Base-by-base conservation (phyloP, 345 rosid genomes). In the Lepidium aucheri region DNA sequence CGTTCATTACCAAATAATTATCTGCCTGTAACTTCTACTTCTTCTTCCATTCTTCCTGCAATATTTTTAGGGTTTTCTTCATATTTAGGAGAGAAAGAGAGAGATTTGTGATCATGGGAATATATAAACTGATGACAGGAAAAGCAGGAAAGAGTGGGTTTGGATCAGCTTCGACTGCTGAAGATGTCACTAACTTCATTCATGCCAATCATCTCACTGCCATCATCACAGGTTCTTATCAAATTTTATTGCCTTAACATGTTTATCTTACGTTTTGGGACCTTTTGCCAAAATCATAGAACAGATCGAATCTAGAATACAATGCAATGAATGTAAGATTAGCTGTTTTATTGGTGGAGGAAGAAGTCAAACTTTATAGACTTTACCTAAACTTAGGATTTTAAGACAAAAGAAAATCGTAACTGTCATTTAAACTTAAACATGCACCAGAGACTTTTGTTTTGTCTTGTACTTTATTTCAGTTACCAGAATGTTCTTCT, bases 131-230 rank as follows among this genome's bases (percentile, higher is more conserved):
- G 81, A 73, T 81, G 10, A 88, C 93, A 0, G 99, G 97, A 7
- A 44, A 74, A 74, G 79, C 78, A 15, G 97, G 99, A 15, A 80
- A 75, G 4, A 90, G 96, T 57, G 97, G 99, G 60, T 94, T 84
- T 73, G 99, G 99, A 50, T 94, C 99, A 0, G 82, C 87, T 53
- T 83, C 97, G 5, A 88, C 95, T 7, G 97, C 95, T 6, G 89
- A 90, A 67, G 73, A 86, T 42, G 99, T 90, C 15, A 82, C 99
- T 13, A 17, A 68, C 9, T 88, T 86, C 43, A 77, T 86, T 59
- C 88, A 88, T 60, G 96, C 95, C 11, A 52, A 38, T 63, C 67
- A 82, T 47, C 85, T 88, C 33, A 94, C 95, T 53, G 96, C 80
- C 16, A 74, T 94, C 39, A 40, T 90, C 75, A 90, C 99, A 4